Conservation (phyloP, 768 basidiomycete genomes). For the Ramaria sp. region DNA sequence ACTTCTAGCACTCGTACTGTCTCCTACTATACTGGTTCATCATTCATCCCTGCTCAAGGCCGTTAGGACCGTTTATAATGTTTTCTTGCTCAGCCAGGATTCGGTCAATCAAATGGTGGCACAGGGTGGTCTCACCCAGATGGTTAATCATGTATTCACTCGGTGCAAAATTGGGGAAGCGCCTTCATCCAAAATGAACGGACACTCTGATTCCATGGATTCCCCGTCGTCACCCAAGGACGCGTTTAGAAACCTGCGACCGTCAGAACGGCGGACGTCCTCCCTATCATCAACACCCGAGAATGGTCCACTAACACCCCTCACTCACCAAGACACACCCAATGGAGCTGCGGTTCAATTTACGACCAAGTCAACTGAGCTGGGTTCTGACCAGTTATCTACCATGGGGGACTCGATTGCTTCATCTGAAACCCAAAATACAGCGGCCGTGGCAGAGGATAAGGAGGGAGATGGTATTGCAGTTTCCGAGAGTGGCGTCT, state of each 20-base stretch:
- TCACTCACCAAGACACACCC: background rate
- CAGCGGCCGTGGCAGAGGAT: background rate
- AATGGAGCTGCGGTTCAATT: background rate
- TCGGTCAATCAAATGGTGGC: conserved; percentile 96
- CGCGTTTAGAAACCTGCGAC: background rate
- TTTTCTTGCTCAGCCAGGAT: conserved; percentile 85
- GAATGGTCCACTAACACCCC: background rate
- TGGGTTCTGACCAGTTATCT: background rate
- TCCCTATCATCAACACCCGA: conserved; percentile 13
- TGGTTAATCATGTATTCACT: conserved; percentile 94
- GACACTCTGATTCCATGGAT: background rate
- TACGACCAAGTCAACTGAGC: background rate
- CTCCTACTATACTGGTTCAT: conserved; percentile 79
- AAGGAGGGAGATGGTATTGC: background rate
- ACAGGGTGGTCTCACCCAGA: conserved; percentile 94
- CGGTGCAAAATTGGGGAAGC: conserved; percentile 43
- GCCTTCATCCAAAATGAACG: conserved; percentile 7
- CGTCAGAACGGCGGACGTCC: conserved; percentile 12
- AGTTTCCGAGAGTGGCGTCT: background rate
- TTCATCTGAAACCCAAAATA: background rate
- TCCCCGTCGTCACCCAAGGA: background rate
- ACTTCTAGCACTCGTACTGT: conserved; percentile 79
- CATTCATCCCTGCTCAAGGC: conserved; percentile 94
- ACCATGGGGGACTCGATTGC: background rate
- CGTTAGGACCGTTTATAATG: conserved; percentile 95